Evolutionary conservation across 441 rosid species (phyloP).

Genomic region (Adansonia rubrostipa): DNA sequence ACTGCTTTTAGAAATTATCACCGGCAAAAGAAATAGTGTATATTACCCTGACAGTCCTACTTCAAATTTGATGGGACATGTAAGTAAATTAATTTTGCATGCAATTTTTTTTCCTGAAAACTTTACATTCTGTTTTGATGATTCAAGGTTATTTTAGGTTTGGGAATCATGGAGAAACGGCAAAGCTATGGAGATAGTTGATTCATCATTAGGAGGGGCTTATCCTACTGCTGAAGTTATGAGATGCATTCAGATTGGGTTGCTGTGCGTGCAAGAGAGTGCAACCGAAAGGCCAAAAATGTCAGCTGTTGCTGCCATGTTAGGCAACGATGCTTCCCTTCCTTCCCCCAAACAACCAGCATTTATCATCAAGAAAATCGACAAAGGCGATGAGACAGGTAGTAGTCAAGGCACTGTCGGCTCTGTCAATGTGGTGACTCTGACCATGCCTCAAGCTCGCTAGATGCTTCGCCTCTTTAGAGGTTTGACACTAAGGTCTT

Average conservation of each 20-base stretch:
- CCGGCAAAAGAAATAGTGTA: constrained; percentile 33
- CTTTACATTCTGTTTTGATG: background rate
- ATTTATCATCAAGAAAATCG: constrained; percentile 8
- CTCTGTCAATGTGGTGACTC: background rate
- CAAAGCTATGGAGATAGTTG: constrained; percentile 37
- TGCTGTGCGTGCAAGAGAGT: constrained; percentile 47
- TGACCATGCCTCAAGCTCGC: background rate
- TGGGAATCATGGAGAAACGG: constrained; percentile 46
- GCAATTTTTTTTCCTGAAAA: background rate
- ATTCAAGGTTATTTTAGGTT: constrained; percentile 31
- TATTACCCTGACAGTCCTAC: constrained; percentile 19
- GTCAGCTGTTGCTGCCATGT: constrained; percentile 40
- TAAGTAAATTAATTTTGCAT: background rate
- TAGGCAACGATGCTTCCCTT: constrained; percentile 33
- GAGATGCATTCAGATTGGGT: constrained; percentile 49
- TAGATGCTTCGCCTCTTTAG: background rate
- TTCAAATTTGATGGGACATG: constrained; percentile 33
- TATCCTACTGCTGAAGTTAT: constrained; percentile 27
- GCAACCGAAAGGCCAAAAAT: constrained; percentile 53
- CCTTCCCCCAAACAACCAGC: constrained; percentile 33
- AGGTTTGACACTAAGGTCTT: background rate
- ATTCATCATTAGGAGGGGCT: constrained; percentile 27
- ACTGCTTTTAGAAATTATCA: constrained; percentile 41
- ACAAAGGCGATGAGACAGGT: background rate
- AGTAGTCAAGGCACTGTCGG: background rate